phyloP scores from a whole-genome alignment of 192 early-diverging fungal genomes.

The Podila minutissima region DNA sequence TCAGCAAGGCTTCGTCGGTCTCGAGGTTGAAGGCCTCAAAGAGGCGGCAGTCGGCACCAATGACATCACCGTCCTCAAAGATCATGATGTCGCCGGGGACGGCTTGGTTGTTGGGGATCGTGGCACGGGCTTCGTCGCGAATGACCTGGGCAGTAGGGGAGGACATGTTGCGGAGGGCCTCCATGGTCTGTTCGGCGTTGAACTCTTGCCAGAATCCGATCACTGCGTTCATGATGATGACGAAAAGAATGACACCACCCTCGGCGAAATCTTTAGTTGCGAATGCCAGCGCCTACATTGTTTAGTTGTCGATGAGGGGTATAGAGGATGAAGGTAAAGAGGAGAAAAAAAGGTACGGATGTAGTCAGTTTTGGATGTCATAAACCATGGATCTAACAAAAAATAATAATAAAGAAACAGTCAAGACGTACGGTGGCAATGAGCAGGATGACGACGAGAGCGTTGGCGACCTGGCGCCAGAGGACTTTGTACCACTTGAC shows the following conservation, averaged over 20 bases:
- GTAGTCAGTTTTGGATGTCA: no score
- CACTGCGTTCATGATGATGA: conserved; percentile 81
- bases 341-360: background rate
- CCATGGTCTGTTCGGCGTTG: conserved; percentile 92
- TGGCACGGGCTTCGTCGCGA: conserved; percentile 77
- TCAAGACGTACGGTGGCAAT: conserved; percentile 59
- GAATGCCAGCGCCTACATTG: conserved; percentile 61
- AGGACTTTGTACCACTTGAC: conserved; percentile 68
- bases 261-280: conserved; percentile 72
- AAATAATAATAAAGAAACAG: background rate
- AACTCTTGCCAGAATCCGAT: conserved; percentile 95
- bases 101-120: conserved; percentile 77
- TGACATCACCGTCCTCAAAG: conserved; percentile 91
- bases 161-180: conserved; percentile 85
- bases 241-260: conserved; percentile 79
- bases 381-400: background rate
- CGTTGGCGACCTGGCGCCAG: conserved; percentile 68
- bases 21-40: conserved; percentile 87
- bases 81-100: conserved; percentile 92
- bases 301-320: background rate
- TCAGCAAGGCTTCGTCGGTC: conserved; percentile 89
- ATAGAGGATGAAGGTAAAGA: conserved; percentile 1
- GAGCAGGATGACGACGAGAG: conserved; percentile 69
- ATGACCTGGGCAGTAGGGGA: conserved; percentile 88
- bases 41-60: conserved; percentile 92